Evolutionary conservation across 1,284 basidiomycete genomes (phyloP).

Genomic region (Volvariella volvacea): DNA sequence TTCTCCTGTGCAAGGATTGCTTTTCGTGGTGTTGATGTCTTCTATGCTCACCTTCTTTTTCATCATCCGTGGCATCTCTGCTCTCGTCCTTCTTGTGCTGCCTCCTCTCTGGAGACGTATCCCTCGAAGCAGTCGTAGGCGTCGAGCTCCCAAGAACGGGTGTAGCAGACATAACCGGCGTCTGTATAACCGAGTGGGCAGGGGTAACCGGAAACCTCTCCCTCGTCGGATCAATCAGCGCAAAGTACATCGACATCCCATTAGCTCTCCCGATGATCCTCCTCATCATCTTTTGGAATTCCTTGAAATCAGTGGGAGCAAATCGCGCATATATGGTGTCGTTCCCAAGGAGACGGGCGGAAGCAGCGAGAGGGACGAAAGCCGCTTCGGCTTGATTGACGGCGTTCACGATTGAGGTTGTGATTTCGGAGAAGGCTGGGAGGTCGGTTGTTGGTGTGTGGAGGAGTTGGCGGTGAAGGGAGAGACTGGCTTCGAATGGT

Average conservation of each 20-base stretch:
- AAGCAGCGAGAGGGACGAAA: slow-evolving; percentile 46
- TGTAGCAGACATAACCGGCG: slow-evolving; percentile 21
- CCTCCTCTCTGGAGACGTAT: not conserved
- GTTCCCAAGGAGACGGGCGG: slow-evolving; percentile 49
- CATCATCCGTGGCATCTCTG: not conserved
- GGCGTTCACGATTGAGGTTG: slow-evolving; percentile 25
- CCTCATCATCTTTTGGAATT: slow-evolving; percentile 44
- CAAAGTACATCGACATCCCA: slow-evolving; percentile 62
- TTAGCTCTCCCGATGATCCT: slow-evolving; percentile 52
- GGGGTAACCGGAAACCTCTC: slow-evolving; percentile 54
- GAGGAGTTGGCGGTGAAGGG: slow-evolving; percentile 43
- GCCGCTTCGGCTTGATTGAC: slow-evolving; percentile 48
- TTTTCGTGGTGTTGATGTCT: not conserved
- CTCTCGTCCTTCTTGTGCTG: not conserved
- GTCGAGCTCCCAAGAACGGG: slow-evolving; percentile 12
- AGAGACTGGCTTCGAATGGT: slow-evolving; percentile 43
- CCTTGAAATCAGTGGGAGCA: slow-evolving; percentile 50
- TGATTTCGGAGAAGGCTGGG: slow-evolving; percentile 33
- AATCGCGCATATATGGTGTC: slow-evolving; percentile 65
- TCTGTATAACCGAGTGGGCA: slow-evolving; percentile 30
- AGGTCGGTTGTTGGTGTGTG: slow-evolving; percentile 34
- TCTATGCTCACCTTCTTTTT: too few species aligned
- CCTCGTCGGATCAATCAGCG: slow-evolving; percentile 51
- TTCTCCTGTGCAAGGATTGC: not conserved
- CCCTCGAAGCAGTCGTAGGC: slow-evolving; percentile 4